Evolutionary conservation across 352 stramenopile genomes (phyloP), one percentile per base, ranked within the genome.

Genomic region (Aphanomyces cochlioides): DNA sequence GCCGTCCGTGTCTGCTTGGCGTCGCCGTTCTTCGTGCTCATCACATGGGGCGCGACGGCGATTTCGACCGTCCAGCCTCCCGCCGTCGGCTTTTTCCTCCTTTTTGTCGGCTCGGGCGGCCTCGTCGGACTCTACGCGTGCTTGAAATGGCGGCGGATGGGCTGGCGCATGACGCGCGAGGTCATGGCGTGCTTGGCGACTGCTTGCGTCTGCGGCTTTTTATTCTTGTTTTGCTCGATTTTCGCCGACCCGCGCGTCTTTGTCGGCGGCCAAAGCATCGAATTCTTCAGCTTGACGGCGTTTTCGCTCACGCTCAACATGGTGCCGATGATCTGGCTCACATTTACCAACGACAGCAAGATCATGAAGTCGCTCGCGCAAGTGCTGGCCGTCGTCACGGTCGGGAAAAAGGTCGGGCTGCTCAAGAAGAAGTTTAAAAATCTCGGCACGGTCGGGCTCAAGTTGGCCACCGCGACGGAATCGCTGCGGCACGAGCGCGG

Each of bases 261-360:
- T 56, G 48, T 90, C 0, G 87, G 82, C 21, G 81, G 84, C 17
- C 74, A 88, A 54, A 67, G 84, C 21, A 66, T 95, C 47, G 84
- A 93, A 19, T 92, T 92, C 40, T 92, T 93, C 69, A 80, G 85
- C 28, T 72, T 96, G 47, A 92, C 82, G 17, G 74, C 77, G 40
- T 88, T 94, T 45, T 93, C 90, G 50, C 74, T 94, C 10, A 92
- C 88, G 21, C 79, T 94, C 56, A 93, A 94, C 72, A 92, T 96
- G 86, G 87, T 94, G 77, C 86, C 88, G 7, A 88, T 96, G 74
- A 84, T 96, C n/a, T 95, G 87, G 82, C 83, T 97, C 45, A 87
- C 85, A 5, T 96, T 97, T 73, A 91, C 87, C 0, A 96, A 96
- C 69, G 89, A 97, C 71, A 77, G 79, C 6, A 91, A 95, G 76